Percentiles rank a stretch among this genome's conserved stretches.
Evolutionary conservation across 768 basidiomycete genomes (phyloP).

Genomic region (Clavulina sp.): DNA sequence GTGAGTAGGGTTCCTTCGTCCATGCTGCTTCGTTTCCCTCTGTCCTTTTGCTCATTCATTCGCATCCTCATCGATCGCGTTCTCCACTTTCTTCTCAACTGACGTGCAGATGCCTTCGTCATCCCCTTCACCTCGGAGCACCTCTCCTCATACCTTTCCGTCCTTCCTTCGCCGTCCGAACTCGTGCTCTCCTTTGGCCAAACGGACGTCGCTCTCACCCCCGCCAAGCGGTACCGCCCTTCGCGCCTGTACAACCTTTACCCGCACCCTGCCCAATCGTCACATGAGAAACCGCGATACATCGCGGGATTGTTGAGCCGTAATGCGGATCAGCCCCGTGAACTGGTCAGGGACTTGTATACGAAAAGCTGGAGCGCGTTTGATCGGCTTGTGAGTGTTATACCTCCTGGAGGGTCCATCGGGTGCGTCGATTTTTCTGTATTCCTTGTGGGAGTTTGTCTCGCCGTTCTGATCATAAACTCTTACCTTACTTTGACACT

Average conservation of each 20-base stretch:
- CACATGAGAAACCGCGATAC: constrained; percentile 55
- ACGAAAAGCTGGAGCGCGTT: constrained; percentile 89
- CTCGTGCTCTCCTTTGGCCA: constrained; percentile 66
- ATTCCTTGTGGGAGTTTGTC: not conserved
- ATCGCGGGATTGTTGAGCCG: constrained; percentile 57
- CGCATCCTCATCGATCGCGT: not conserved
- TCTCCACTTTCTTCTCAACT: too few relatives aligned
- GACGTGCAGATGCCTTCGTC: constrained; percentile 41
- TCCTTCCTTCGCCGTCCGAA: constrained; percentile 53
- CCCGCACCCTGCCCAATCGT: constrained; percentile 69
- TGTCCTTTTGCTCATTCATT: not conserved
- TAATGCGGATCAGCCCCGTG: constrained; percentile 72
- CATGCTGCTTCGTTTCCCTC: not conserved
- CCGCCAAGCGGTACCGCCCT: constrained; percentile 56
- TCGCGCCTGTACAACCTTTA: constrained; percentile 44
- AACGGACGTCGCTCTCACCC: constrained; percentile 60
- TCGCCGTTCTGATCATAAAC: not conserved
- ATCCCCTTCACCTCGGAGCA: constrained; percentile 63
- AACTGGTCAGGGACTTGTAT: constrained; percentile 77
- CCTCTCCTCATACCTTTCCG: constrained; percentile 59
- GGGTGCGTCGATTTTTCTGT: constrained; percentile 35
- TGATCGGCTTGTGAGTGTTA: constrained; percentile 71
- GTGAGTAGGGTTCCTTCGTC: constrained; percentile 20
- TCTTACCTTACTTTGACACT: not conserved
- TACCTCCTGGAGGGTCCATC: constrained; percentile 79